Percentiles rank a stretch among this genome's conserved stretches.
These are phyloP conservation scores for Tetracladium setigerum DNA, from an alignment of 495 filamentous ascomycete species.

Conservation along the genomic window DNA sequence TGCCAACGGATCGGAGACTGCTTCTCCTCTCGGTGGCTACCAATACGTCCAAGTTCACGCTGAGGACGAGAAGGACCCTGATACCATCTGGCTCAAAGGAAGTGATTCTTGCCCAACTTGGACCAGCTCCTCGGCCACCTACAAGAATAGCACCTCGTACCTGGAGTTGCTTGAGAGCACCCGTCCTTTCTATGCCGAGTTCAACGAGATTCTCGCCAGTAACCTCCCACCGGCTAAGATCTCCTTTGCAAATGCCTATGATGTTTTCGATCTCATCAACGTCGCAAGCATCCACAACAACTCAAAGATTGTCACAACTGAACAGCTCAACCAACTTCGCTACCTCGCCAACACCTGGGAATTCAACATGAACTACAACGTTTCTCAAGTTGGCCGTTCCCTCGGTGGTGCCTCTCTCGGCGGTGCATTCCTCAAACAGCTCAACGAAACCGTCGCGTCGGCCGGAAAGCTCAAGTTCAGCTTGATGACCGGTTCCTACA, in stretches of 20 bases:
- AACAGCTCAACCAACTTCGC: conserved; percentile 48
- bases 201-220: conserved; percentile 20
- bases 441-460: conserved; percentile 48
- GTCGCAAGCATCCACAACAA: conserved; percentile 66
- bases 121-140: conserved; percentile 57
- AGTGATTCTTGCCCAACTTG: conserved; percentile 25
- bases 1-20: conserved; percentile 50
- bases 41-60: conserved; percentile 72
- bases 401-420: conserved; percentile 55
- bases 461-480: conserved; percentile 47
- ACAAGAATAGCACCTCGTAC: conserved; percentile 47
- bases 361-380: conserved; percentile 54
- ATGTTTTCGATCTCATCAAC: conserved; percentile 68
- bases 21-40: conserved; percentile 60
- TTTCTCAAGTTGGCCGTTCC: conserved; percentile 34
- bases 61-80: conserved; percentile 40
- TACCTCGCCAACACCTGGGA: conserved; percentile 61
- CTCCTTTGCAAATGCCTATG: conserved; percentile 26
- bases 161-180: conserved; percentile 23
- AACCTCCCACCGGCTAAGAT: neutral
- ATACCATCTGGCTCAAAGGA: conserved; percentile 20
- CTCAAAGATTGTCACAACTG: conserved; percentile 36
- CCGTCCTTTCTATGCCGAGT: conserved; percentile 12
- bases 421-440: conserved; percentile 54
- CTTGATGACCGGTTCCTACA: conserved; percentile 63